Base-by-base conservation (phyloP, 345 rosid species). In the Salix arbutifolia region DNA sequence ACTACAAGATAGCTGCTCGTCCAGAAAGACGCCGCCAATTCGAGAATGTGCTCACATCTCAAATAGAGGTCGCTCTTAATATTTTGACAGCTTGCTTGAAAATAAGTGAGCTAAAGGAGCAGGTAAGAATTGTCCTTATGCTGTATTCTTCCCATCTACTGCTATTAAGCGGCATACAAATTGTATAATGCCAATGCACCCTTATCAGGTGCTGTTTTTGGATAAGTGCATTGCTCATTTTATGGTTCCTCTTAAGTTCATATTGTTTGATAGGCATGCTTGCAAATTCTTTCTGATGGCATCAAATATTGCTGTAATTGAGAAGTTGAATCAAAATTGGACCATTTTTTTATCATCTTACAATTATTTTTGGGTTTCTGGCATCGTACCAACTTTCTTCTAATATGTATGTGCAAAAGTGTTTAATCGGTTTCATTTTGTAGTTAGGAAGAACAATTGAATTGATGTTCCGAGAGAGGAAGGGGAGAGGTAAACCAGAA, bases 1-100 rank as follows among this genome's bases (percentile, higher is more conserved):
- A 96, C 89, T 91, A 94, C 85, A 96, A 96, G 88, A 96, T 96
- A 81, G 97, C 99, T 42, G 98, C 99, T 80, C 99, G 95, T 74
- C 97, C 98, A 16, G 98, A 96, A 82, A 89, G 97, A 70, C 92
- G 98, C 48, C 94, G 98, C 73, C 97, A 92, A 61, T 96, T 94
- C 77, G 98, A 90, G 80, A 90, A 89, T 69, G 99, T 94, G 87
- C 90, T 96, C 80, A 89, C 92, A 76, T 85, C 93, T 74, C 94
- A 96, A 84, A 91, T 91, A 86, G 96, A 94, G 74, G 84, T 88
- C 48, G 97, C 93, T 64, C 92, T 94, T 79, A 87, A 79, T 83
- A 87, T 94, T 79, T 86, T 96, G 83, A 86, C 92, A 60, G 93
- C 91, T 81, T 96, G 99, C 80, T 83, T 94, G 88, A 87, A 75